Evolutionary conservation across 2,329 filamentous ascomycete genomes (phyloP).

Genomic region (Lecanosticta acicola): DNA sequence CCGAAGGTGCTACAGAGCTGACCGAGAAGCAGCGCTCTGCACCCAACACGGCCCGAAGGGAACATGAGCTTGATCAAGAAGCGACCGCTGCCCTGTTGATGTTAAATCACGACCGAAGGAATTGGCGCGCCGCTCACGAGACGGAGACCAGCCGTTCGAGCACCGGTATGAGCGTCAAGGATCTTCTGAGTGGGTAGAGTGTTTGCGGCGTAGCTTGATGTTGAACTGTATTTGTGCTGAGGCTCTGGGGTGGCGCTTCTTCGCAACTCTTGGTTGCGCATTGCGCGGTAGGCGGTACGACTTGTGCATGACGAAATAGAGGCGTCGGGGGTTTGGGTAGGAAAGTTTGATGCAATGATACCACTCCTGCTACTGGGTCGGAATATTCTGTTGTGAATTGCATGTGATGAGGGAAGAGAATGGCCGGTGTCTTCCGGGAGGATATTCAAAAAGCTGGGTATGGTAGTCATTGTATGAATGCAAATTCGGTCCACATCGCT

Average conservation of each 20-base stretch:
- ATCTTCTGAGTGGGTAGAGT: conserved; percentile 37
- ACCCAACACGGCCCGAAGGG: conserved; percentile 17
- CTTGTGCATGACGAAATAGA: neutral
- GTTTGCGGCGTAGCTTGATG: neutral
- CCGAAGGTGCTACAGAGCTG: conserved; percentile 25
- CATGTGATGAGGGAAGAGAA: too few species aligned
- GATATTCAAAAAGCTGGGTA: too few species aligned
- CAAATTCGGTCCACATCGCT: too few species aligned
- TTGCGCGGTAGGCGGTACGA: neutral
- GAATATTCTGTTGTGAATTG: too few species aligned
- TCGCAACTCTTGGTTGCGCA: too few species aligned
- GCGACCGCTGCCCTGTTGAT: conserved; percentile 82
- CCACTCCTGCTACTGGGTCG: too few species aligned
- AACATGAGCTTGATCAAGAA: conserved; percentile 54
- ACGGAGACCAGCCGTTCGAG: conserved; percentile 10
- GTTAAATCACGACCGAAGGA: conserved; percentile 72
- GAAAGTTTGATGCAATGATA: too few species aligned
- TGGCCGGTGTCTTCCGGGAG: too few species aligned
- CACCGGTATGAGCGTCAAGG: conserved; percentile 42
- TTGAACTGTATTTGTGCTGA: neutral
- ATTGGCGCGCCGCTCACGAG: conserved; percentile 32
- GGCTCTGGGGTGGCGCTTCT: too few species aligned
- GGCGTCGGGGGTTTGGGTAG: too few species aligned
- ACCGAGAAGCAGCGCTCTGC: conserved; percentile 21
- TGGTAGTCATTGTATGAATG: too few species aligned